Base-by-base conservation (phyloP, 495 filamentous ascomycete genomes). In the Penicillium cinerascens region DNA sequence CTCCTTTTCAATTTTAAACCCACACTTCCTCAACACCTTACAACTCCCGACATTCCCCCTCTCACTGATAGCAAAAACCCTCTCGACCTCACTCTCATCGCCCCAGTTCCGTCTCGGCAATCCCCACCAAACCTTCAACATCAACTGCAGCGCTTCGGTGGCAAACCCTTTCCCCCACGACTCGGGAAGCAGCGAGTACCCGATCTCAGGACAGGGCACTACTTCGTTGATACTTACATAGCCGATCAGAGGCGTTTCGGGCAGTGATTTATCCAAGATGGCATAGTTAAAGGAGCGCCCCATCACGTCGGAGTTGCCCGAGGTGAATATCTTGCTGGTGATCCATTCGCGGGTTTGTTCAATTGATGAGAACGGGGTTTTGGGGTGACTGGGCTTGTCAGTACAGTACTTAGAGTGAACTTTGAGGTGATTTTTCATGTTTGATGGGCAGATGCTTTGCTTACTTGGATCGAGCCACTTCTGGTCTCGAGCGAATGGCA, bases 91-190 rank as follows among this genome's bases (percentile, higher is more conserved):
- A n/a, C 16, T 47, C 5, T 18, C 27, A 42, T 16, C 39, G 3
- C 25, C 15, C 3, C 36, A 25, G 0, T 16, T 35, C 1, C 54
- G 35, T 20, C 62, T 41, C 4, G 55, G 50, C 17, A 65, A 38
- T 33, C 42, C 26, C 62, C 62, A 65, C 62, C 62, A 65, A 55
- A 56, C 36, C 49, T 52, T 61, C 44, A 48, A 60, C 48, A 54
- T 21, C 64, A 53, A 39, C 22, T 44, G 42, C 44, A 74, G 38
- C 6, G 65, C 66, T 37, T 71, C 68, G 7, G 68, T 67, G 7
- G 67, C 68, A 37, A 55, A 65, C 0, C 71, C 71, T n/a, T 67
- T 63, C 0, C 68, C 68, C 70, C 65, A 71, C 8, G 47, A 41
- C 20, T 49, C 50, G 4, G 61, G 64, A 39, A 63, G 53, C 8